Evolutionary conservation across 352 stramenopile species (phyloP).

Genomic region (Pythium brachiatum): DNA sequence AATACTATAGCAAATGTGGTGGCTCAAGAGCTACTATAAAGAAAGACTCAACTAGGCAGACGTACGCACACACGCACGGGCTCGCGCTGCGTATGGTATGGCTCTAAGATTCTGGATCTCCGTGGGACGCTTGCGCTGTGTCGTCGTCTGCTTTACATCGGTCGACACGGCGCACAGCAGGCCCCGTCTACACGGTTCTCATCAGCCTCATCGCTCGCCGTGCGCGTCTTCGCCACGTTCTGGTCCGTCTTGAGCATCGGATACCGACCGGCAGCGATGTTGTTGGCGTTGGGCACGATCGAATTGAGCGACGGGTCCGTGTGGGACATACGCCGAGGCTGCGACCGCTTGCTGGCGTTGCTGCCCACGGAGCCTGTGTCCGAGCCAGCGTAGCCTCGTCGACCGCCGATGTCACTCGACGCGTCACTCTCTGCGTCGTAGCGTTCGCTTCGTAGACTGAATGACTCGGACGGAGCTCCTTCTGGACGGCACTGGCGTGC

Average conservation of each 20-base stretch:
- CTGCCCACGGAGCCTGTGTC: conserved; percentile 60
- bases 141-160: conserved; percentile 46
- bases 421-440: conserved; percentile 83
- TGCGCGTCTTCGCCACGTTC: conserved; percentile 39
- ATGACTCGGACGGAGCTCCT: conserved; percentile 71
- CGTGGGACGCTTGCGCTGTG: background rate
- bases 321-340: conserved; percentile 40
- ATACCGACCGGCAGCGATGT: conserved; percentile 59
- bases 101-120: background rate
- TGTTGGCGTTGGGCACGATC: conserved; percentile 69
- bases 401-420: conserved; percentile 68
- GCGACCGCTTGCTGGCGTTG: conserved; percentile 28
- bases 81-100: background rate
- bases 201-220: conserved; percentile 16
- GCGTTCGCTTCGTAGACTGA: conserved; percentile 77
- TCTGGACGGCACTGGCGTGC: conserved; percentile 71
- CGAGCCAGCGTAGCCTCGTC: conserved; percentile 54
- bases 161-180: conserved; percentile 60
- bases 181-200: conserved; percentile 36
- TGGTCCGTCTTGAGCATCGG: conserved; percentile 81
- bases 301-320: conserved; percentile 58
- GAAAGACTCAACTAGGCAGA: conserved; percentile 1
- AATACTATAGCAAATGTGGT: background rate
- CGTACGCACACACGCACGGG: background rate
- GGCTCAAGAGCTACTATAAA: background rate